A percentile compares a stretch with the other conserved stretches of the same genome.
Conservation (phyloP, 352 stramenopile genomes). For the Blastocystis sp. region DNA sequence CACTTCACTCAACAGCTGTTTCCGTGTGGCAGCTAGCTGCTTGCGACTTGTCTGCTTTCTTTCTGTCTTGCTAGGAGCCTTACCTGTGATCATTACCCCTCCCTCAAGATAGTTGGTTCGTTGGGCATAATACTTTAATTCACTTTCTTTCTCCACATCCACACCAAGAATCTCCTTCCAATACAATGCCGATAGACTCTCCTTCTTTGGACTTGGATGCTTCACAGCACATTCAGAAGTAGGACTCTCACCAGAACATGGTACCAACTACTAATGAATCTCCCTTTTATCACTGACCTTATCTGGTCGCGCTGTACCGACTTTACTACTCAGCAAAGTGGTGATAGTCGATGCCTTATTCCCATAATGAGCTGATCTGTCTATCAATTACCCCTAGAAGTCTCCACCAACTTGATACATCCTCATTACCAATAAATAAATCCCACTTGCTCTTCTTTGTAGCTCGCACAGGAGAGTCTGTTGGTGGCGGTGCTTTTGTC, state of each 20-base stretch:
- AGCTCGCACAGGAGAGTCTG: not conserved
- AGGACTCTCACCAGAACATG: not conserved
- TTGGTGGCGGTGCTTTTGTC: no score
- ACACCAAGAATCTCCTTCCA: not conserved
- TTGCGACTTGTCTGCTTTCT: not conserved
- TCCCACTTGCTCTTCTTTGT: slow-evolving; percentile 12
- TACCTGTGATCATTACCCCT: slow-evolving; percentile 23
- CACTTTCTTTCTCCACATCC: not conserved
- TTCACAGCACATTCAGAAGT: not conserved
- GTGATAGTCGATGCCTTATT: not conserved
- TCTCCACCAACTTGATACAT: not conserved
- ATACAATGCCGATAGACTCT: not conserved
- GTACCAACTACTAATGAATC: not conserved
- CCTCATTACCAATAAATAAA: not conserved
- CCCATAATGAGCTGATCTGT: not conserved
- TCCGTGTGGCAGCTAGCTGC: not conserved
- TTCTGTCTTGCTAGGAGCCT: slow-evolving; percentile 33
- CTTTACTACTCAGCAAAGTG: slow-evolving; percentile 15
- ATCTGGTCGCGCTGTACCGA: not conserved
- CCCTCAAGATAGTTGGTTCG: slow-evolving; percentile 38
- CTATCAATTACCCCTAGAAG: not conserved
- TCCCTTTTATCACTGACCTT: no score
- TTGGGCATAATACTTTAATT: not conserved
- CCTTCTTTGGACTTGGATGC: not conserved
- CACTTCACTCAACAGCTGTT: slow-evolving; percentile 27